Evolutionary conservation across 768 basidiomycete species (phyloP).

Genomic region (Glaciozyma antarctica): DNA sequence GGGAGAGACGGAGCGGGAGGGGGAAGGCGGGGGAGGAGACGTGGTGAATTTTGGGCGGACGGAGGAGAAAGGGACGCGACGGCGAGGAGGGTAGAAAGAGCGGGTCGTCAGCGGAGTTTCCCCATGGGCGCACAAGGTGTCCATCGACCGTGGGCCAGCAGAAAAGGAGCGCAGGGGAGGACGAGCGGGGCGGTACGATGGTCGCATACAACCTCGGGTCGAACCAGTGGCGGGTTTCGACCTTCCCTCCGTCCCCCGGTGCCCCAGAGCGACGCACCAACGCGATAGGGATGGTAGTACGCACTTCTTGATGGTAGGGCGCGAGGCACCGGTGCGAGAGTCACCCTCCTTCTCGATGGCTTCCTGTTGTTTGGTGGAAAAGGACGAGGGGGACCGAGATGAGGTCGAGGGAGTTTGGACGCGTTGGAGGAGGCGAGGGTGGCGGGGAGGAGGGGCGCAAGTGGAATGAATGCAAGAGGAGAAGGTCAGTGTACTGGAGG

Average conservation of each 20-base stretch:
- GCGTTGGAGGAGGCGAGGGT: neutral
- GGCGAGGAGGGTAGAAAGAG: neutral
- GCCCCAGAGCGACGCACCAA: neutral
- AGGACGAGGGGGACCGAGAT: neutral
- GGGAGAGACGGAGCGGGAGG: neutral
- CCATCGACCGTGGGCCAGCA: neutral
- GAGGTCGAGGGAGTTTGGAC: neutral
- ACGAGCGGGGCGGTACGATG: neutral
- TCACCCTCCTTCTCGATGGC: slow-evolving; percentile 50
- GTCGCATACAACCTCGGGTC: neutral
- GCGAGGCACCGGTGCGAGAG: slow-evolving; percentile 61
- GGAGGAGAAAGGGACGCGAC: neutral
- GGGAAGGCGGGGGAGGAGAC: neutral
- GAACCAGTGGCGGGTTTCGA: neutral
- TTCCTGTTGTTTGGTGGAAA: slow-evolving; percentile 33
- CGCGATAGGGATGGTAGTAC: slow-evolving; percentile 32
- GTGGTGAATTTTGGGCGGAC: neutral
- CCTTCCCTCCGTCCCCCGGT: neutral
- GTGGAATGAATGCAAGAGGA: neutral
- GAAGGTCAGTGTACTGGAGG: neutral
- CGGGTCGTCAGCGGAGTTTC: neutral
- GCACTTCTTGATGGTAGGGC: slow-evolving; percentile 69
- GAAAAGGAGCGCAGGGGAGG: neutral
- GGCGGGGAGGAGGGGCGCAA: neutral
- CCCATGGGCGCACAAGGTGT: neutral